Evolutionary conservation across 176 grass and related monocot species (phyloP).

Genomic region (Sorghum bicolor): Sorghum_bicolor_NCBIv3 NC_012875.2:56703501-56704000

Average conservation of each 20-base stretch:
- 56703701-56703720: background rate
- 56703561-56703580: background rate
- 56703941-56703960: background rate
- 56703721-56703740: conserved; percentile 17
- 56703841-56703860: background rate
- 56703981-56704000: background rate
- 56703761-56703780: conserved; percentile 13
- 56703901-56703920: background rate
- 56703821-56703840: background rate
- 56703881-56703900: background rate
- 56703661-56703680: conserved; percentile 27
- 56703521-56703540: background rate
- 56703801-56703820: background rate
- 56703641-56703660: conserved; percentile 27
- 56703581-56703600: conserved; percentile 24
- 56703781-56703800: background rate
- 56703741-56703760: background rate
- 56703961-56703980: background rate
- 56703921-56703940: background rate
- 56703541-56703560: conserved; percentile 21
- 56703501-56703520: background rate
- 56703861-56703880: background rate
- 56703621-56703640: conserved; percentile 17
- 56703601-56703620: conserved; percentile 28
- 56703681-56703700: conserved; percentile 30